These are phyloP conservation scores for Dryas alaskensis DNA, from an alignment of 306 rosid genomes.

Conservation along the genomic window DNA sequence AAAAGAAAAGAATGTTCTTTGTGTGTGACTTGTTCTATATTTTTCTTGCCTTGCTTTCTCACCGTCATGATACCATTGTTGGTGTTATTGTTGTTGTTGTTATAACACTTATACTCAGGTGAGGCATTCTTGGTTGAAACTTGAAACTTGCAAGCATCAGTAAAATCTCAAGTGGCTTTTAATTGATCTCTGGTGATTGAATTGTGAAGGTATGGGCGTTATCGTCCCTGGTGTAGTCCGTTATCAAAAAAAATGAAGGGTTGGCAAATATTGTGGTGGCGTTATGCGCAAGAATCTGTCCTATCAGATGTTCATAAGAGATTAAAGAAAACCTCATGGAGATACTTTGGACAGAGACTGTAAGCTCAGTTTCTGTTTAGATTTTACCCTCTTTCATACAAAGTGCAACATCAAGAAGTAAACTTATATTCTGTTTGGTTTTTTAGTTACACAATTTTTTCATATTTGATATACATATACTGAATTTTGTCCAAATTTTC, in stretches of 20 bases:
- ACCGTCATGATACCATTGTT: background rate
- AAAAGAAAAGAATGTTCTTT: background rate
- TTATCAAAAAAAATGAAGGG: constrained; percentile 54
- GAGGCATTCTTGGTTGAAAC: background rate
- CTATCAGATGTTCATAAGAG: constrained; percentile 78
- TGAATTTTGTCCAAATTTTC: too few species aligned
- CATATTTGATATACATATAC: background rate
- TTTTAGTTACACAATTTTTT: background rate
- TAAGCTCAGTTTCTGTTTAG: constrained; percentile 38
- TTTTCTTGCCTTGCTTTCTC: background rate
- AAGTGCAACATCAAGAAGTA: background rate
- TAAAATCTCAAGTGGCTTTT: constrained; percentile 7
- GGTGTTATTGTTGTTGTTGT: background rate
- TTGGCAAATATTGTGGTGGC: constrained; percentile 93
- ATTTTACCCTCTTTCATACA: background rate
- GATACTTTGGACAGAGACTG: constrained; percentile 81
- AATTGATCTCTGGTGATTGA: constrained; percentile 22
- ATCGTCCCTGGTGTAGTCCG: constrained; percentile 80
- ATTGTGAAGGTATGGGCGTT: constrained; percentile 74
- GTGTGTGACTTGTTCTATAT: background rate
- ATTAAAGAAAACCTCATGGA: constrained; percentile 84
- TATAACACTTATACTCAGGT: background rate
- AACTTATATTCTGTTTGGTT: background rate
- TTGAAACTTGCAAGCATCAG: background rate
- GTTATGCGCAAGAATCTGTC: constrained; percentile 82